These are phyloP conservation scores for Withania somnifera DNA, from an alignment of 305 asterid genomes.

Conservation along the genomic window DNA sequence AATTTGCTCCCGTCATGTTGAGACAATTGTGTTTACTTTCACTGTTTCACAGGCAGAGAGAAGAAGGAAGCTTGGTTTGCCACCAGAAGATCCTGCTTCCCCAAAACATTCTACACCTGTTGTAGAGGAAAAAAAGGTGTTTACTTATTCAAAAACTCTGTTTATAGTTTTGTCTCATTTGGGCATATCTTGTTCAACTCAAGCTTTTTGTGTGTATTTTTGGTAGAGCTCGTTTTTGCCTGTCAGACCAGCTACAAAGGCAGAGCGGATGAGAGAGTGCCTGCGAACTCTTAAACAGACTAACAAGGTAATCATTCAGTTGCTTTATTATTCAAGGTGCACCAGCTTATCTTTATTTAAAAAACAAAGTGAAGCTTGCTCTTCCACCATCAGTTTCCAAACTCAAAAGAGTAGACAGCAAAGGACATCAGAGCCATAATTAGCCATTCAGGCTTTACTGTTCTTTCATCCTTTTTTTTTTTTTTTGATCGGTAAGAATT, in stretches of 20 bases:
- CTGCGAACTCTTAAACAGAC: slow-evolving; percentile 71
- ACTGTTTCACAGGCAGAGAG: slow-evolving; percentile 93
- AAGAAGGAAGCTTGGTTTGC: slow-evolving; percentile 89
- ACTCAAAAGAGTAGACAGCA: not conserved
- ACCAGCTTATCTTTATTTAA: not conserved
- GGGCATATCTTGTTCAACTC: not conserved
- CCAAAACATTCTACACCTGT: slow-evolving; percentile 67
- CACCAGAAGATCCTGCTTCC: slow-evolving; percentile 62
- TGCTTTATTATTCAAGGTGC: not conserved
- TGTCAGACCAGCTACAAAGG: slow-evolving; percentile 84
- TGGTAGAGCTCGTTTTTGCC: slow-evolving; percentile 64
- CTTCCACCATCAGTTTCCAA: not conserved
- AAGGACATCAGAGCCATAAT: not conserved
- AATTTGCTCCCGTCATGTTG: not conserved
- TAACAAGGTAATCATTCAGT: slow-evolving; percentile 49
- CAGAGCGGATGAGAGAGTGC: slow-evolving; percentile 96
- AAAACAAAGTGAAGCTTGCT: not conserved
- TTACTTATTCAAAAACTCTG: not conserved
- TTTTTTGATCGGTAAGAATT: too few relatives aligned
- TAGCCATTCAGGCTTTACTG: not conserved
- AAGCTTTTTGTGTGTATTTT: slow-evolving; percentile 5
- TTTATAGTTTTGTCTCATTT: not conserved
- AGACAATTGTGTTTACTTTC: slow-evolving; percentile 3
- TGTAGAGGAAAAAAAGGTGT: slow-evolving; percentile 79
- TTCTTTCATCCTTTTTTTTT: too few relatives aligned